Evolutionary conservation across 2,329 filamentous ascomycete species (phyloP).

Genomic region (Aspergillus pseudoglaucus): DNA sequence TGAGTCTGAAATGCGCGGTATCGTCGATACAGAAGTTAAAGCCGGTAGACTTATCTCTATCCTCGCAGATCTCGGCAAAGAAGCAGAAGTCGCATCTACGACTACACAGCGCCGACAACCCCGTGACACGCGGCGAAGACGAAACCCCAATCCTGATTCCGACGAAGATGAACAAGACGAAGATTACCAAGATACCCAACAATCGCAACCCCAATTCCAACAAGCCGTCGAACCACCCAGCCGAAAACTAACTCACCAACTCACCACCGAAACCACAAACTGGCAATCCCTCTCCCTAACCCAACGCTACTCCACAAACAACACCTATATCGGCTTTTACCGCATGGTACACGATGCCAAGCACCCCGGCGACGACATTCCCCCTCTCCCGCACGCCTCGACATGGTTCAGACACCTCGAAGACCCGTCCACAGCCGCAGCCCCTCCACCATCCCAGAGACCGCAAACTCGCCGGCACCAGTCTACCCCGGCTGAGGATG

Average conservation of each 20-base stretch:
- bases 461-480: slow-evolving; percentile 8
- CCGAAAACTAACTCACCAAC: background rate
- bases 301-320: slow-evolving; percentile 50
- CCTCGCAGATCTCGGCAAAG: slow-evolving; percentile 38
- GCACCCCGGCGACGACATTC: slow-evolving; percentile 47
- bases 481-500: slow-evolving; percentile 23
- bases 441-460: slow-evolving; percentile 6
- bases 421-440: slow-evolving; percentile 17
- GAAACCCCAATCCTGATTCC: background rate
- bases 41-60: slow-evolving; percentile 40
- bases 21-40: slow-evolving; percentile 52
- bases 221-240: background rate
- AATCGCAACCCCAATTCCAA: background rate
- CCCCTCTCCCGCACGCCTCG: slow-evolving; percentile 49
- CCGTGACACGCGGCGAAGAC: background rate
- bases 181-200: slow-evolving; percentile 31
- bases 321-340: slow-evolving; percentile 57
- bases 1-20: slow-evolving; percentile 51
- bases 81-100: slow-evolving; percentile 15
- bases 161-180: slow-evolving; percentile 36
- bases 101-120: background rate
- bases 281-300: slow-evolving; percentile 29
- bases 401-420: slow-evolving; percentile 57
- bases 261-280: background rate
- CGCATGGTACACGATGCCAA: slow-evolving; percentile 56